phyloP scores from a whole-genome alignment of 352 stramenopile genomes.

The Phytophthora ohioensis region DNA sequence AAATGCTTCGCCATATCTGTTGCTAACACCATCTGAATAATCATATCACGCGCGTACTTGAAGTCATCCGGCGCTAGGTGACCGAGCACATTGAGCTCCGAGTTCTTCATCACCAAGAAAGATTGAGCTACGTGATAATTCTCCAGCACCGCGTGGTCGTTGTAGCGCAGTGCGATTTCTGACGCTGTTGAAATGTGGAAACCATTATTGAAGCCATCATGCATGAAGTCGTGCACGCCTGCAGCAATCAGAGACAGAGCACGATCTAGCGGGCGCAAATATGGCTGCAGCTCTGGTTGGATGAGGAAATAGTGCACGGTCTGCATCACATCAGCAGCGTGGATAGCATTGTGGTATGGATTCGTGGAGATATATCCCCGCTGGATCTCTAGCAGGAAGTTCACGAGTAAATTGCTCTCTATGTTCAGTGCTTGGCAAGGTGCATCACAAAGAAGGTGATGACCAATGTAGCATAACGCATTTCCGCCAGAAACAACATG shows the following conservation, averaged over 20 bases:
- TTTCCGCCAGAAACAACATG: conserved; percentile 75
- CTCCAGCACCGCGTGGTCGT: conserved; percentile 90
- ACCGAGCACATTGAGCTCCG: conserved; percentile 85
- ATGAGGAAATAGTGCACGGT: conserved; percentile 89
- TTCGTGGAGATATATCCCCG: conserved; percentile 83
- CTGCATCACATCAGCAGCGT: conserved; percentile 92
- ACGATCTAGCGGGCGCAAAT: conserved; percentile 80
- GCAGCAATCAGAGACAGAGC: conserved; percentile 80
- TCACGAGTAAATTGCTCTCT: conserved; percentile 67
- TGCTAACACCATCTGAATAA: conserved; percentile 91
- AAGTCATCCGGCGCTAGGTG: conserved; percentile 81
- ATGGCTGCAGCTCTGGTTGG: conserved; percentile 75
- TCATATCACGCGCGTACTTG: conserved; percentile 89
- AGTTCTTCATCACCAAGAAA: conserved; percentile 92
- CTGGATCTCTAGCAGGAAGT: conserved; percentile 87
- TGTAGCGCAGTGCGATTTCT: conserved; percentile 90
- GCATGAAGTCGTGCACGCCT: conserved; percentile 91
- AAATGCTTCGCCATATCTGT: conserved; percentile 94
- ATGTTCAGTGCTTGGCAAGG: conserved; percentile 70
- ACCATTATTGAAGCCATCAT: conserved; percentile 92
- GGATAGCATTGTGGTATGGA: conserved; percentile 91
- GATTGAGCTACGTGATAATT: conserved; percentile 92
- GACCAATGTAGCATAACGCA: conserved; percentile 78
- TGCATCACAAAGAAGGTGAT: conserved; percentile 76
- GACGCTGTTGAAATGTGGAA: conserved; percentile 90